Evolutionary conservation across 2,329 filamentous ascomycete species (phyloP).

Genomic region (Alternaria novae-zelandiae): DNA sequence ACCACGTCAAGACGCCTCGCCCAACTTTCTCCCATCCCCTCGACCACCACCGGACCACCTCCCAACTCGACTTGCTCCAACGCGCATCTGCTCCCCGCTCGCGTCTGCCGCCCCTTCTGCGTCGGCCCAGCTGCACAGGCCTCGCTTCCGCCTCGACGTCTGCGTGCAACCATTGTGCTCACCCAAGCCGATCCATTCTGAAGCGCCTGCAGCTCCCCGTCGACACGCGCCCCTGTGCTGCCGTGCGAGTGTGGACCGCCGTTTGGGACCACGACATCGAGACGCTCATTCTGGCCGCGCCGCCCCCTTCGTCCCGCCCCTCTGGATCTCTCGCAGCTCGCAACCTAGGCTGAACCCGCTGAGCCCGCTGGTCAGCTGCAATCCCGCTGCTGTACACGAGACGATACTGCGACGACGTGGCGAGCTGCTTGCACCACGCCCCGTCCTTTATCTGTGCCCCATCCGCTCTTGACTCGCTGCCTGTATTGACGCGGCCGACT

Average conservation of each 20-base stretch:
- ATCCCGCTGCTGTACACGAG: conserved; percentile 13
- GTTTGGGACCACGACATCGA: conserved; percentile 19
- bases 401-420: conserved; percentile 26
- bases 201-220: conserved; percentile 33
- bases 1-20: conserved; percentile 7
- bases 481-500: conserved; percentile 3
- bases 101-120: conserved; percentile 26
- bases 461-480: conserved; percentile 1
- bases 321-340: conserved; percentile 10
- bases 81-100: conserved; percentile 18
- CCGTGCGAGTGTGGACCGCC: conserved; percentile 25
- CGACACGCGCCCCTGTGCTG: conserved; percentile 34
- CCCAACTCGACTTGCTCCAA: neutral
- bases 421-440: conserved; percentile 19
- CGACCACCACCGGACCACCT: conserved; percentile 9
- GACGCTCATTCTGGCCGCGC: conserved; percentile 17
- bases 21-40: conserved; percentile 5
- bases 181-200: conserved; percentile 28
- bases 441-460: conserved; percentile 10
- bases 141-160: conserved; percentile 25
- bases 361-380: conserved; percentile 34
- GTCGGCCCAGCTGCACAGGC: conserved; percentile 29
- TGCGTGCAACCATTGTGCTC: conserved; percentile 30
- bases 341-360: conserved; percentile 24
- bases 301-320: conserved; percentile 19